phyloP scores from a whole-genome alignment of 306 rosid genomes.

The Luffa acutangula region DNA sequence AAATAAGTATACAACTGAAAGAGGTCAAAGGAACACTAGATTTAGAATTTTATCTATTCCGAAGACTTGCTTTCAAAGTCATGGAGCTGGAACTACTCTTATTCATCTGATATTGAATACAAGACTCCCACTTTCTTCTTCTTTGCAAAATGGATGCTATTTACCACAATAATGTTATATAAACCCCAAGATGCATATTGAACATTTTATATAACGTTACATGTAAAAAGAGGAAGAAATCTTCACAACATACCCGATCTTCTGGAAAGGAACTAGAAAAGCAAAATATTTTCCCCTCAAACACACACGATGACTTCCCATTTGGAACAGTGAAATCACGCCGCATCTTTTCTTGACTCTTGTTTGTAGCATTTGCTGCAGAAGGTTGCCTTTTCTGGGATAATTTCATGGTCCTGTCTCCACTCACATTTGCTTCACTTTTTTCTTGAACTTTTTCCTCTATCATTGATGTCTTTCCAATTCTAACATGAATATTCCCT shows the following conservation, averaged over 20 bases:
- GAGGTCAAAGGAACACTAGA: not conserved
- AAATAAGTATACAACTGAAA: not conserved
- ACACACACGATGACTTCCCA: conserved; percentile 42
- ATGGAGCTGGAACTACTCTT: conserved; percentile 1
- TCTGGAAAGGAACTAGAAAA: conserved; percentile 75
- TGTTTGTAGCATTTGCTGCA: conserved; percentile 18
- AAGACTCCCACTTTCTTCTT: not conserved
- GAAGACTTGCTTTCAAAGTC: not conserved
- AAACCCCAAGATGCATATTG: not conserved
- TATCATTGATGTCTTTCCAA: conserved; percentile 25
- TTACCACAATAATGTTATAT: not conserved
- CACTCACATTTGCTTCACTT: conserved; percentile 21
- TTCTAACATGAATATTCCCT: conserved; percentile 22
- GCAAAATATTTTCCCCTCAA: conserved; percentile 49
- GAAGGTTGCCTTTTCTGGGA: conserved; percentile 29
- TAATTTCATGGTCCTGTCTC: conserved; percentile 22
- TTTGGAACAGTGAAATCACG: conserved; percentile 30
- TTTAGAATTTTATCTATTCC: not conserved
- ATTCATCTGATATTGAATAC: not conserved
- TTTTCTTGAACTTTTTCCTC: conserved; percentile 37
- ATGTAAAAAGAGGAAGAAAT: not conserved
- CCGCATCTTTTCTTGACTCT: conserved; percentile 21
- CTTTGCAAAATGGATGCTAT: not conserved
- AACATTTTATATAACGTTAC: not conserved
- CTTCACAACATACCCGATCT: conserved; percentile 48